Percentiles rank a stretch among this genome's conserved stretches.
phyloP scores from a whole-genome alignment of 2,329 filamentous ascomycete species.

The Paraconiothyrium brasiliense region DNA sequence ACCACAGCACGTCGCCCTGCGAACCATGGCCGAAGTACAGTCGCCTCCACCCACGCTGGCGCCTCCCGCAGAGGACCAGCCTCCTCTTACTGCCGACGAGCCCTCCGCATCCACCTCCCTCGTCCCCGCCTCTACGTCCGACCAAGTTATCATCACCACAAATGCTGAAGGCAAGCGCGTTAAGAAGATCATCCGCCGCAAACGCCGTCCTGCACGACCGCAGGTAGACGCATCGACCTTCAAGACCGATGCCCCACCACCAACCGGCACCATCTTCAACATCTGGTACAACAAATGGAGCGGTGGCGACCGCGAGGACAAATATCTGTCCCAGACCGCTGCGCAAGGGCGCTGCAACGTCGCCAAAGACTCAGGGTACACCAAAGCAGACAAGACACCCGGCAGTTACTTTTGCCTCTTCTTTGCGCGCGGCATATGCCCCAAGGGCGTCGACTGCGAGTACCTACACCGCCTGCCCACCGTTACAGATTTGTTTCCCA shows the following conservation, averaged over 20 bases:
- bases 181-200: conserved; percentile 92
- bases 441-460: conserved; percentile 90
- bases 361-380: conserved; percentile 68
- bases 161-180: conserved; percentile 69
- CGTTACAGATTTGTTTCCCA: conserved; percentile 89
- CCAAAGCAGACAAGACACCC: conserved; percentile 58
- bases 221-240: conserved; percentile 89
- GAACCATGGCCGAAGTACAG: conserved; percentile 44
- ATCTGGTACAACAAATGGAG: conserved; percentile 99
- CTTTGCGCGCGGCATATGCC: conserved; percentile 83
- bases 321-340: conserved; percentile 81
- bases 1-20: conserved; percentile 3
- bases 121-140: conserved; percentile 35
- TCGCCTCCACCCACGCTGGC: conserved; percentile 34
- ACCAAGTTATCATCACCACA: conserved; percentile 45
- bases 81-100: conserved; percentile 21
- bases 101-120: conserved; percentile 35
- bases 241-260: conserved; percentile 84
- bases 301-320: conserved; percentile 92
- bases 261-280: conserved; percentile 96
- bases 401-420: conserved; percentile 91
- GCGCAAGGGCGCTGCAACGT: conserved; percentile 90
- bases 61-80: conserved; percentile 11
- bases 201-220: conserved; percentile 85
- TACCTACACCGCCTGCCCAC: conserved; percentile 90